Percentiles rank a stretch among this genome's conserved stretches.
These are phyloP conservation scores for Penicillium rolfsii DNA, from an alignment of 2,329 filamentous ascomycete genomes.

Conservation along the genomic window DNA sequence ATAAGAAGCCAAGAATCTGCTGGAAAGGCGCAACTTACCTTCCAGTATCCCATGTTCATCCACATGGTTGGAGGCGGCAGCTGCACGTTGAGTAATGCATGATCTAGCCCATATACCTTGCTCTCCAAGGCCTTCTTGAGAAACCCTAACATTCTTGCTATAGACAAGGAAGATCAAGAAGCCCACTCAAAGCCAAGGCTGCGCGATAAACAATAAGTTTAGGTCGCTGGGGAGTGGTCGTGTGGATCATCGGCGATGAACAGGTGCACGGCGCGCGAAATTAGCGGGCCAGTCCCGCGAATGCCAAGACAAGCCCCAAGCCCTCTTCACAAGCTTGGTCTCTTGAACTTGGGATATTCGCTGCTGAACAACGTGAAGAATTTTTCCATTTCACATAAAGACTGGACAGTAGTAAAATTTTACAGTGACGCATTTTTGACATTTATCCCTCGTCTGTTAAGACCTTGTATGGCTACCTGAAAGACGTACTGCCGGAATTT, in stretches of 20 bases:
- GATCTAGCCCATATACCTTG: slow-evolving; percentile 55
- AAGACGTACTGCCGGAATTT: no score
- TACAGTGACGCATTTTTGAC: no score
- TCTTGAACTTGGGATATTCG: no score
- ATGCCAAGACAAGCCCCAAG: not conserved
- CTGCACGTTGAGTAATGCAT: slow-evolving; percentile 59
- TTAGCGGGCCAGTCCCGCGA: not conserved
- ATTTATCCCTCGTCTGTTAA: no score
- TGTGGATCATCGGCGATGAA: not conserved
- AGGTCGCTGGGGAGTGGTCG: not conserved
- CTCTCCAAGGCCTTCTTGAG: slow-evolving; percentile 17
- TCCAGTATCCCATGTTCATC: slow-evolving; percentile 68
- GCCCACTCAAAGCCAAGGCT: no score
- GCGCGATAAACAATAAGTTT: not conserved
- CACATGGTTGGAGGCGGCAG: slow-evolving; percentile 58
- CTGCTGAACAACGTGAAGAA: no score
- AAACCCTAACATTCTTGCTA: slow-evolving; percentile 12
- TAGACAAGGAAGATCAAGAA: not conserved
- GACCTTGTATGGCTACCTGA: no score
- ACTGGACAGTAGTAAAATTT: no score
- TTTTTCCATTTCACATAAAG: no score
- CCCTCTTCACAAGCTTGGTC: not conserved
- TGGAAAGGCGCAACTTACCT: slow-evolving; percentile 34
- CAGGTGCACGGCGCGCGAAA: not conserved
- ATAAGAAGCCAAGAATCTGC: not conserved